Percentiles rank a stretch among this genome's conserved stretches.
Evolutionary conservation across 78 protist species (phyloP).

Genomic region (Bigelowiella natans): DNA sequence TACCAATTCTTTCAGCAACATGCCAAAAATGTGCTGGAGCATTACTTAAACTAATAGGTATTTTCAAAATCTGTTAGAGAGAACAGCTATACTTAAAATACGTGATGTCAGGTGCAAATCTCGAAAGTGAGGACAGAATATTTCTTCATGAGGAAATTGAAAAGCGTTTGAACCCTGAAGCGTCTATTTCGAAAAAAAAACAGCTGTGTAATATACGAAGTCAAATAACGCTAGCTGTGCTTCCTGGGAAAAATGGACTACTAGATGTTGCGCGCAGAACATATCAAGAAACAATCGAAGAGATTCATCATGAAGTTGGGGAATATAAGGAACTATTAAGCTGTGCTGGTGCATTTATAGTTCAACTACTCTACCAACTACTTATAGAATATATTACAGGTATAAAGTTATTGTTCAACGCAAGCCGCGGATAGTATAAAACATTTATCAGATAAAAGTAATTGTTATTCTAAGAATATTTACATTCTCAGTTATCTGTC

Average conservation of each 20-base stretch:
- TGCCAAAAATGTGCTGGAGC: background rate
- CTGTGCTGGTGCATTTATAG: background rate
- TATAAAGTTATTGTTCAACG: background rate
- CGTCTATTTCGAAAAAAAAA: background rate
- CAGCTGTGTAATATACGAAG: too few relatives aligned
- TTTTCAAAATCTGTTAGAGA: too few relatives aligned
- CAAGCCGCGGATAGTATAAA: background rate
- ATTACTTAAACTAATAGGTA: background rate
- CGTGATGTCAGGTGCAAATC: too few relatives aligned
- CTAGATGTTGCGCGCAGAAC: background rate
- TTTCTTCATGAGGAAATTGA: background rate
- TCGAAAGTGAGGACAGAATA: background rate
- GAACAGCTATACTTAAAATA: too few relatives aligned
- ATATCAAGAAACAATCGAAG: background rate
- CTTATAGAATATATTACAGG: background rate
- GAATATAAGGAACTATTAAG: background rate
- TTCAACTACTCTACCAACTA: background rate
- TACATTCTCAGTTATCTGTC: too few relatives aligned
- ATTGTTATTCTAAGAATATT: too few relatives aligned
- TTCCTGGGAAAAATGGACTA: background rate
- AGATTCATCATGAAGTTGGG: background rate
- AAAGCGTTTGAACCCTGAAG: background rate
- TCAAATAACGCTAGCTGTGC: background rate
- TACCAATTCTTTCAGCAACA: background rate
- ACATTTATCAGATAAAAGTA: too few relatives aligned